Conservation (phyloP, 1,284 basidiomycete genomes). For the Sanghuangporus sanghuang region DNA sequence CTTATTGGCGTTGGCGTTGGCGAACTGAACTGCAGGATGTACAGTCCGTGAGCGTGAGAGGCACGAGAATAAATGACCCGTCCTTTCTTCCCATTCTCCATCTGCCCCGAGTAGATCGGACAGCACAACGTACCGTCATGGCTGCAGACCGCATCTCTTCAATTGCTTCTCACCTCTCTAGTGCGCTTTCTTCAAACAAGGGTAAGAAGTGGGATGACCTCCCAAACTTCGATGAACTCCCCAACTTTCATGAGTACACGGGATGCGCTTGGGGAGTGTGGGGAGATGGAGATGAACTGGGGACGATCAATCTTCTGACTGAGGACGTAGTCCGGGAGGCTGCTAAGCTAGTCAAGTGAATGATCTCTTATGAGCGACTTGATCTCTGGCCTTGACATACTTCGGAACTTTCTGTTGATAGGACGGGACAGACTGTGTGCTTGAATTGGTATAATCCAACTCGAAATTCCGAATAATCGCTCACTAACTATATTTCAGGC, state of each 20-base stretch:
- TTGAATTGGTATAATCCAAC: slow-evolving; percentile 54
- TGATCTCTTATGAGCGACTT: slow-evolving; percentile 19
- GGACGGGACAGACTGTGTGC: slow-evolving; percentile 50
- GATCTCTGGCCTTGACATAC: background rate
- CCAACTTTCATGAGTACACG: slow-evolving; percentile 47
- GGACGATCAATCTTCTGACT: slow-evolving; percentile 67
- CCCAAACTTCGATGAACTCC: slow-evolving; percentile 59
- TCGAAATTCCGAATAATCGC: background rate
- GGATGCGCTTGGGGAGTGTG: slow-evolving; percentile 73
- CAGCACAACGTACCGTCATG: background rate
- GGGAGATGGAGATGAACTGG: slow-evolving; percentile 65
- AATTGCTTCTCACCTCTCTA: background rate
- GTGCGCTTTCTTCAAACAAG: background rate
- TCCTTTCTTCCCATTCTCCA: background rate
- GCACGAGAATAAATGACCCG: background rate
- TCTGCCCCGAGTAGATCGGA: background rate
- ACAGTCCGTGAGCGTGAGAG: too few relatives aligned
- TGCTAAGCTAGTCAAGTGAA: slow-evolving; percentile 63
- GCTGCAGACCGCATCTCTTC: background rate
- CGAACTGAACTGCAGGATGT: too few relatives aligned
- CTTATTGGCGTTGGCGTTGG: too few relatives aligned
- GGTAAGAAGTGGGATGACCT: slow-evolving; percentile 26
- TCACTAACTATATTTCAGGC: slow-evolving; percentile 35
- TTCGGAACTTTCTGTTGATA: slow-evolving; percentile 22
- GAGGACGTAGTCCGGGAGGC: slow-evolving; percentile 55